Percentiles rank a stretch among this genome's conserved stretches.
Evolutionary conservation across 1,139 yeast species (phyloP).

Genomic region (Hyphopichia burtonii): DNA sequence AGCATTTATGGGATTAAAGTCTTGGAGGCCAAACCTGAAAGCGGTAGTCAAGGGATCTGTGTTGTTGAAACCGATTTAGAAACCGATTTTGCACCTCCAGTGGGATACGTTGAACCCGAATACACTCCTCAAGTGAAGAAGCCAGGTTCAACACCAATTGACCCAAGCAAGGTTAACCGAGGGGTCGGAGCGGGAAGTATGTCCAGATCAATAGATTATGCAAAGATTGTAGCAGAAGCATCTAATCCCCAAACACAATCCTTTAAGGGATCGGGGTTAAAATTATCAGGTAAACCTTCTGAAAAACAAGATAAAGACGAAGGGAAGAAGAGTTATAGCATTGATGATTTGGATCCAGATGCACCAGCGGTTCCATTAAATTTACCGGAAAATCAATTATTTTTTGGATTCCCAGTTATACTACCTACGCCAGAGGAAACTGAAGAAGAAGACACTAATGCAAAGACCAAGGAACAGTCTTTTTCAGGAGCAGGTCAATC

Average conservation of each 20-base stretch:
- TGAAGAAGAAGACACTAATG: conserved; percentile 26
- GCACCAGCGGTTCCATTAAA: conserved; percentile 71
- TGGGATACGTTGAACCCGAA: conserved; percentile 93
- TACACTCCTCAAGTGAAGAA: conserved; percentile 41
- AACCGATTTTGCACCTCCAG: conserved; percentile 98
- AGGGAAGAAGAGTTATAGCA: conserved; percentile 14
- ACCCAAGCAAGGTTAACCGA: conserved; percentile 35
- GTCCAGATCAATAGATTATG: conserved; percentile 76
- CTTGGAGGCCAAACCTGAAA: conserved; percentile 83
- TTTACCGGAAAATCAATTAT: conserved; percentile 81
- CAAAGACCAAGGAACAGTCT: conserved; percentile 16
- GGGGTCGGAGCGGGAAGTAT: conserved; percentile 66
- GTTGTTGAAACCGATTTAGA: conserved; percentile 96
- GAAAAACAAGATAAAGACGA: conserved; percentile 10
- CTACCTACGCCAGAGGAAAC: conserved; percentile 58
- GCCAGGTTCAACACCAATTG: conserved; percentile 34
- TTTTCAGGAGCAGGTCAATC: conserved; percentile 70
- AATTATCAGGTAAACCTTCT: conserved; percentile 58
- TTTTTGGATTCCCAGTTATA: conserved; percentile 88
- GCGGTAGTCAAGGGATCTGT: conserved; percentile 66
- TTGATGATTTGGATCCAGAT: conserved; percentile 45
- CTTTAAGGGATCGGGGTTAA: conserved; percentile 68
- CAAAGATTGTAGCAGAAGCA: conserved; percentile 51
- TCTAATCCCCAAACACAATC: conserved; percentile 18
- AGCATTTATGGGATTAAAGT: conserved; percentile 78